A percentile compares a stretch with the other conserved stretches of the same genome.
These are phyloP conservation scores for Cystobasidium sp. DNA, from an alignment of 1,284 basidiomycete species.

Conservation along the genomic window DNA sequence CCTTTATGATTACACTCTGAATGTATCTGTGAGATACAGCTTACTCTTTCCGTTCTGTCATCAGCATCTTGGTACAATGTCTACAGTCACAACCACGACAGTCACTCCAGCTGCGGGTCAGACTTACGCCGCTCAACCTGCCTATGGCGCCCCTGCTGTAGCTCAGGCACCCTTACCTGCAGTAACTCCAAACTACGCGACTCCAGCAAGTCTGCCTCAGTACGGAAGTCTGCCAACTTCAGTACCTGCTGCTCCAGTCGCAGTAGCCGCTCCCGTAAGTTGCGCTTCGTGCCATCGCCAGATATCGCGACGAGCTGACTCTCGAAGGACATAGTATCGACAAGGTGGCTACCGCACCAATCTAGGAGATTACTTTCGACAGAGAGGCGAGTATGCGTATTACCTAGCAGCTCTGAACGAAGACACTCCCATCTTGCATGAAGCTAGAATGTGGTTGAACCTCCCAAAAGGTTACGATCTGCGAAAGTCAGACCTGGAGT, in stretches of 20 bases:
- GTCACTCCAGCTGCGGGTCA: neutral
- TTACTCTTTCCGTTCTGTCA: neutral
- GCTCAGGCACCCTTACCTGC: neutral
- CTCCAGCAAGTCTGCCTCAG: neutral
- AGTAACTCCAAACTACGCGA: neutral
- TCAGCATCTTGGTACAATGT: neutral
- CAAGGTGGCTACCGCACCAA: slow-evolving; percentile 3
- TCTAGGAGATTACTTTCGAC: slow-evolving; percentile 7
- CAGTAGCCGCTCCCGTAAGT: neutral
- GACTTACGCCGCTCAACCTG: neutral
- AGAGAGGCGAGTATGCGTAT: slow-evolving; percentile 1
- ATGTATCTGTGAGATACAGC: neutral
- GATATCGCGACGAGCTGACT: neutral
- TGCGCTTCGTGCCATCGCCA: no score
- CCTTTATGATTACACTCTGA: neutral
- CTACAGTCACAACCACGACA: slow-evolving; percentile 3
- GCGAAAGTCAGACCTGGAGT: neutral
- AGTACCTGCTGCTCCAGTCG: neutral
- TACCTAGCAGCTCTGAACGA: slow-evolving; percentile 1
- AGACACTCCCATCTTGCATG: slow-evolving; percentile 1
- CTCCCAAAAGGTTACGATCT: slow-evolving; percentile 6
- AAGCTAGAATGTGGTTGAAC: slow-evolving; percentile 1
- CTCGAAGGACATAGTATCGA: neutral
- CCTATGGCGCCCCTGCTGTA: neutral
- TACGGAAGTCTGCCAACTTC: neutral